Evolutionary conservation across 2,329 filamentous ascomycete genomes (phyloP).

Genomic region (Orbilia brochopaga): DNA sequence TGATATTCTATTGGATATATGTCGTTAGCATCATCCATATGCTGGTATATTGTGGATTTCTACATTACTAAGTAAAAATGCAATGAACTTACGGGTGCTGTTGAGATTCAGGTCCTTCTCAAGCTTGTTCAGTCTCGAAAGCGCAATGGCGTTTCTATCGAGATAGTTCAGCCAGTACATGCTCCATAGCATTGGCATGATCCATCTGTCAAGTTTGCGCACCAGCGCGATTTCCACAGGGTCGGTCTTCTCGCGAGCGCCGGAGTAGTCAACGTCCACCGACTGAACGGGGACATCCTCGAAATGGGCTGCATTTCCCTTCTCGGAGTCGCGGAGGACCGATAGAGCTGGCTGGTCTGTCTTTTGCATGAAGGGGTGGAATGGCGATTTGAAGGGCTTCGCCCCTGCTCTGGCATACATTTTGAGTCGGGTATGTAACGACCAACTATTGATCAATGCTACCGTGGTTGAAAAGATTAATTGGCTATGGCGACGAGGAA

Average conservation of each 20-base stretch:
- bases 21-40: neutral
- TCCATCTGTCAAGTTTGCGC: slow-evolving; percentile 57
- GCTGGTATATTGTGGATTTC: neutral
- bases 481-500: no score
- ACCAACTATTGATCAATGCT: no score
- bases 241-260: slow-evolving; percentile 59
- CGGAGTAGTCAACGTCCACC: slow-evolving; percentile 57
- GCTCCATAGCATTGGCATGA: slow-evolving; percentile 58
- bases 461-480: no score
- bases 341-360: neutral
- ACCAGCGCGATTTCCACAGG: slow-evolving; percentile 58
- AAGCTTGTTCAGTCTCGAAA: slow-evolving; percentile 59
- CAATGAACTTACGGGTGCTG: slow-evolving; percentile 56
- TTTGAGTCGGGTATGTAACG: no score
- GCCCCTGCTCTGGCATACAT: no score
- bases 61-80: neutral
- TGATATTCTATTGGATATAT: slow-evolving; percentile 57
- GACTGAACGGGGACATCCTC: slow-evolving; percentile 12
- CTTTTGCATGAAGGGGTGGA: neutral
- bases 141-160: slow-evolving; percentile 62
- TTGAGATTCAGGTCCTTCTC: slow-evolving; percentile 60
- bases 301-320: slow-evolving; percentile 3
- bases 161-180: slow-evolving; percentile 62
- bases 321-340: slow-evolving; percentile 14
- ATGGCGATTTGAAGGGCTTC: no score